phyloP scores from a whole-genome alignment of 371 early-diverging fungal species.

The Cokeromyces recurvatus region DNA sequence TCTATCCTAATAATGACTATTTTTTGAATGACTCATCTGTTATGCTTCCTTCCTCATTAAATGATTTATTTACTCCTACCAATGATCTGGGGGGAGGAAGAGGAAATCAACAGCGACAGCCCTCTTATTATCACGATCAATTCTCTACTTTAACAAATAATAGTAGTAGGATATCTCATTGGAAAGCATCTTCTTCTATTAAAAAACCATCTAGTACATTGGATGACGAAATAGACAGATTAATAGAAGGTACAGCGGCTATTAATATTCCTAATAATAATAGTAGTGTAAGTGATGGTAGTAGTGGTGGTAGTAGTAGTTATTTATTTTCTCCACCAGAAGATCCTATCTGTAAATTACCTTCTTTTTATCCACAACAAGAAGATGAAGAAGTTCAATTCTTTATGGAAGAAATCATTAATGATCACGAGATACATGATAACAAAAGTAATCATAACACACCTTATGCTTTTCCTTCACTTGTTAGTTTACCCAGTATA shows the following conservation, averaged over 20 bases:
- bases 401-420: conserved; percentile 51
- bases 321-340: conserved; percentile 2
- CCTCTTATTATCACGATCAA: too few species aligned
- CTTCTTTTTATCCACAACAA: too few species aligned
- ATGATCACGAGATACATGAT: conserved; percentile 21
- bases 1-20: too few species aligned
- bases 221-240: conserved; percentile 9
- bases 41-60: conserved; percentile 56
- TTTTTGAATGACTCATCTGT: conserved; percentile 21
- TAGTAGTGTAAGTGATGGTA: not conserved
- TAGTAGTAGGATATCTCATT: not conserved
- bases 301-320: conserved; percentile 6
- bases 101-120: conserved; percentile 24
- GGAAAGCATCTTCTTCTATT: conserved; percentile 11
- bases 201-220: not conserved
- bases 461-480: conserved; percentile 7
- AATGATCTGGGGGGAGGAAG: conserved; percentile 35
- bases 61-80: conserved; percentile 54
- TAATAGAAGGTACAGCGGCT: conserved; percentile 14
- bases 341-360: not conserved
- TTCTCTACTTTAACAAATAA: too few species aligned
- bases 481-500: conserved; percentile 16
- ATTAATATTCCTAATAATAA: conserved; percentile 27
- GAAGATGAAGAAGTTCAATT: conserved; percentile 45
- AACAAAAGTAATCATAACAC: too few species aligned